phyloP scores from a whole-genome alignment of 2,329 filamentous ascomycete genomes.

The Paracamarosporium sp. region DNA sequence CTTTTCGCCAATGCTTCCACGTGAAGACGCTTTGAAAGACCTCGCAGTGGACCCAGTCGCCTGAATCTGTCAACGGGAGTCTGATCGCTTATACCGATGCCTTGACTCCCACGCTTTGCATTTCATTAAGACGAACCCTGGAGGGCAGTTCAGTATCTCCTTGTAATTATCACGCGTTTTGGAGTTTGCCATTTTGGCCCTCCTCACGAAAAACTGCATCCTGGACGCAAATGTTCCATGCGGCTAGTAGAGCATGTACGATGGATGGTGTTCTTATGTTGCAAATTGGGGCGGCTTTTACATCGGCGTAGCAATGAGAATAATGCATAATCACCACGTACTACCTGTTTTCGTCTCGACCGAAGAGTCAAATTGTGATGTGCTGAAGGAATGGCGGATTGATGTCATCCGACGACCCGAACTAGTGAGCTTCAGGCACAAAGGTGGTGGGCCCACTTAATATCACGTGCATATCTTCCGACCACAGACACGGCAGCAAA shows the following conservation, averaged over 20 bases:
- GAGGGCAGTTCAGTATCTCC: conserved; percentile 20
- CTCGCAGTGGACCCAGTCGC: conserved; percentile 2
- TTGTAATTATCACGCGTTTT: conserved; percentile 28
- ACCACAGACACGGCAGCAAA: conserved; percentile 8
- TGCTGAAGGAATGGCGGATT: neutral
- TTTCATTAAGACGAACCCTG: conserved; percentile 12
- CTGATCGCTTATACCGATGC: neutral
- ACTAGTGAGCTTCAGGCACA: neutral
- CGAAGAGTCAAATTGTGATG: no score
- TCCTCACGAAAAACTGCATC: conserved; percentile 11
- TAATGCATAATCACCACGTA: conserved; percentile 5
- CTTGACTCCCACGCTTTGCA: conserved; percentile 3
- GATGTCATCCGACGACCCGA: neutral
- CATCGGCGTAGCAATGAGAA: neutral
- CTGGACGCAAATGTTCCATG: neutral
- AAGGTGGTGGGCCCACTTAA: neutral
- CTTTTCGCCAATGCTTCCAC: neutral
- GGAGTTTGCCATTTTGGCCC: conserved; percentile 13
- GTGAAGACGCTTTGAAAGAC: neutral
- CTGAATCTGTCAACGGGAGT: conserved; percentile 10
- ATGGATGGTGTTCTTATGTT: conserved; percentile 2
- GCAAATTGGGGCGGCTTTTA: neutral
- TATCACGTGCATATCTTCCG: no score
- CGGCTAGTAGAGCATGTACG: conserved; percentile 10
- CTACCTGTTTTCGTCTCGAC: no score